Conservation (phyloP, 768 basidiomycete genomes). For the Arthromyces matolae region DNA sequence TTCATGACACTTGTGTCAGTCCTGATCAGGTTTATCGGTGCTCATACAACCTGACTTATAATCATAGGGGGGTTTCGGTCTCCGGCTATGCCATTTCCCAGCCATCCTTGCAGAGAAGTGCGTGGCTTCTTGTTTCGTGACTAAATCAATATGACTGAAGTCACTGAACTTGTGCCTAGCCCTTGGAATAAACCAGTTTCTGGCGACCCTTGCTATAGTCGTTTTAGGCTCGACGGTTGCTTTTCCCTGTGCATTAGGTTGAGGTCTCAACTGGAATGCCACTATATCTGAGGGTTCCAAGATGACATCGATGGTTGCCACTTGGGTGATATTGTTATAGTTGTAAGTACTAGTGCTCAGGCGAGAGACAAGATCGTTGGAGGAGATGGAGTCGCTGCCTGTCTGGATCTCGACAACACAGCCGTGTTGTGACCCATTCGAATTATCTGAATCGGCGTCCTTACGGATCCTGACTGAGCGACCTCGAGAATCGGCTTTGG, state of each 20-base stretch:
- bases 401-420: constrained; percentile 52
- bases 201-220: no score
- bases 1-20: no score
- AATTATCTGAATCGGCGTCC: no score
- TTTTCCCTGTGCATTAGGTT: constrained; percentile 19
- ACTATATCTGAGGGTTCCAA: constrained; percentile 61
- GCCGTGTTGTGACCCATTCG: constrained; percentile 37
- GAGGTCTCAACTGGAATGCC: constrained; percentile 43
- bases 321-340: constrained; percentile 22
- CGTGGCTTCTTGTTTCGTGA: no score
- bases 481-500: constrained; percentile 35
- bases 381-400: constrained; percentile 33
- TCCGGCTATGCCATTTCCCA: no score
- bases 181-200: no score
- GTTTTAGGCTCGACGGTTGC: constrained; percentile 33
- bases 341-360: constrained; percentile 40
- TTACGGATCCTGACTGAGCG: constrained; percentile 17
- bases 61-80: no score
- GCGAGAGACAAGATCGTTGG: constrained; percentile 58
- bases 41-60: no score
- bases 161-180: no score
- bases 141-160: no score
- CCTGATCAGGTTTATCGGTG: no score
- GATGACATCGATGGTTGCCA: constrained; percentile 52
- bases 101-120: no score